Evolutionary conservation across 192 early-diverging fungal species (phyloP).

Genomic region (Umbelopsis isabellina): DNA sequence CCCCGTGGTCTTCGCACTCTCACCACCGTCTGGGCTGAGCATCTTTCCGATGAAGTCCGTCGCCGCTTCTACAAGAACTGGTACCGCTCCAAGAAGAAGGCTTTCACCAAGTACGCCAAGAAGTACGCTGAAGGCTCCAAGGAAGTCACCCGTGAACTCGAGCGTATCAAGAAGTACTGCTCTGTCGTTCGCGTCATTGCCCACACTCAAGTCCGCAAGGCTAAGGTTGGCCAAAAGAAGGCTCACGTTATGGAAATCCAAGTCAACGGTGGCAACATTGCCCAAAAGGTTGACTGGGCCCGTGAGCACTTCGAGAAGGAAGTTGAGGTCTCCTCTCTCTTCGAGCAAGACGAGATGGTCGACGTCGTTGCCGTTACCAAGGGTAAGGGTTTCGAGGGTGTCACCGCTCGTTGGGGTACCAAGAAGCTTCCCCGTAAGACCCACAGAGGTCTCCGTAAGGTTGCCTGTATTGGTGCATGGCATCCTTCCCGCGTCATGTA

Average conservation of each 20-base stretch:
- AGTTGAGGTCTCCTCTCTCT: constrained; percentile 85
- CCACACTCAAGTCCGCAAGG: constrained; percentile 97
- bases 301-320: constrained; percentile 98
- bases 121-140: constrained; percentile 91
- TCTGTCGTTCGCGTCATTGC: constrained; percentile 95
- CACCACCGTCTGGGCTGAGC: constrained; percentile 99
- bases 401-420: constrained; percentile 99
- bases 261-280: constrained; percentile 95
- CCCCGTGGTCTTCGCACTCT: constrained; percentile 97
- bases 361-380: constrained; percentile 99
- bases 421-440: constrained; percentile 99
- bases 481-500: constrained; percentile 97
- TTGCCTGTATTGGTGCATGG: constrained; percentile 99
- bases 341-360: constrained; percentile 99
- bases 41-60: constrained; percentile 95
- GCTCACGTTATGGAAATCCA: constrained; percentile 99
- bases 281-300: constrained; percentile 98
- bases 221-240: constrained; percentile 98
- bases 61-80: constrained; percentile 99
- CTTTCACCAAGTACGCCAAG: constrained; percentile 99
- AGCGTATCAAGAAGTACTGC: constrained; percentile 99
- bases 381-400: constrained; percentile 99
- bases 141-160: constrained; percentile 89
- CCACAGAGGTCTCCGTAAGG: constrained; percentile 99
- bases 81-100: constrained; percentile 99